Evolutionary conservation across 306 rosid genomes (phyloP).

Genomic region (Echinosophora koreensis): DNA sequence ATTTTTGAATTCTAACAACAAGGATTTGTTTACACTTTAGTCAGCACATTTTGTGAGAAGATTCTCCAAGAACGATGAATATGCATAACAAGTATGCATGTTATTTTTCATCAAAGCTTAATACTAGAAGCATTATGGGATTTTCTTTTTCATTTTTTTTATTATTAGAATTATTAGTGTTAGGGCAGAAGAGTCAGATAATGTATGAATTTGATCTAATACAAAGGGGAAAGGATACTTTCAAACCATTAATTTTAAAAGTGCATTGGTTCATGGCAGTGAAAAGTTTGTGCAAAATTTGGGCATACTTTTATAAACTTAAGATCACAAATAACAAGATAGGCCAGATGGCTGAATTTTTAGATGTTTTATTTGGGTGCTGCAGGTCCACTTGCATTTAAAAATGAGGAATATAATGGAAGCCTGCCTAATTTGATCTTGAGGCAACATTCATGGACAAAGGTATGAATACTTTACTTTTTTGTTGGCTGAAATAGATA

Average conservation of each 20-base stretch:
- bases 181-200: not conserved
- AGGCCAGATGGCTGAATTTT: not conserved
- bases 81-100: too few relatives aligned
- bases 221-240: not conserved
- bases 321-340: not conserved
- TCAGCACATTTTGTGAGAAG: not conserved
- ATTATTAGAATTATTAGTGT: not conserved
- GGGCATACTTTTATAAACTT: not conserved
- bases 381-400: slow-evolving; percentile 69
- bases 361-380: not conserved
- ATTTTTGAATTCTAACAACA: not conserved
- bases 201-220: not conserved
- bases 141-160: not conserved
- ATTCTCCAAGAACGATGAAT: not conserved
- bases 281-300: not conserved
- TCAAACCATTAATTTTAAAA: not conserved
- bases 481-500: not conserved
- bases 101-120: too few relatives aligned
- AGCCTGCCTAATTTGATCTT: slow-evolving; percentile 50
- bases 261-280: not conserved
- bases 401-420: slow-evolving; percentile 56
- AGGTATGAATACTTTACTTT: slow-evolving; percentile 46
- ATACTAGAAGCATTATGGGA: too few relatives aligned
- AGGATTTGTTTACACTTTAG: not conserved
- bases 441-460: slow-evolving; percentile 72